Base-by-base conservation (phyloP, 352 stramenopile species). In the Pythium periplocum region DNA sequence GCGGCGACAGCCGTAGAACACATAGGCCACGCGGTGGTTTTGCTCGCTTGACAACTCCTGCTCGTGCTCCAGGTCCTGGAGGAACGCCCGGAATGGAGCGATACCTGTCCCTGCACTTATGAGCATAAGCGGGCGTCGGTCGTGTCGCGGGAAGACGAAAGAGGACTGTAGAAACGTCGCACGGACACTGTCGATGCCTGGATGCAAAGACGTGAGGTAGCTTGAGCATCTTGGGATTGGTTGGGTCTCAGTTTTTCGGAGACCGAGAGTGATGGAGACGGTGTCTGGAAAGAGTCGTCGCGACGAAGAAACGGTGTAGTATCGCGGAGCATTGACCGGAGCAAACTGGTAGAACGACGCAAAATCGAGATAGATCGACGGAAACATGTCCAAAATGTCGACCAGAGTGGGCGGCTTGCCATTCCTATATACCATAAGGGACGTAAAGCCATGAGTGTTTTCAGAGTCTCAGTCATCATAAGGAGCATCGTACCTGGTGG, bases 221-320 rank as follows among this genome's bases (percentile, higher is more conserved):
- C 66, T 87, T 30, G 84, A 91, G 61, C 84, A 94, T 2, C 84
- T 75, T 36, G 79, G 79, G n/a, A 73, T 61, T 6, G 83, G 77
- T 61, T 85, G 66, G 1, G 53, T 17, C 33, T 73, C 66, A 34
- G 73, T 64, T 50, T 84, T 67, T 9, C 79, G 77, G 36, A 90
- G 57, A 3, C 82, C 82, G 8, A 94, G 69, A 6, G 84, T 90
- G 51, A 94, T 79, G 26, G 81, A 86, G 35, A 90, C 68, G 1
- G 55, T 71, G 33, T 88, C 60, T 1, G 73, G 75, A 33, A 66
- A 63, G 45, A 78, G 73, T n/a, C 64, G 64, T 6, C 80, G 68
- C 45, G 84, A 94, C 2, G 84, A 94, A 34, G 84, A 91, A 9
- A 94, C 71, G 5, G 82, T 93, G 71, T 94, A 94, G 53, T 91